Evolutionary conservation across 2,329 filamentous ascomycete genomes (phyloP).

Genomic region (Plenodomus tracheiphilus): DNA sequence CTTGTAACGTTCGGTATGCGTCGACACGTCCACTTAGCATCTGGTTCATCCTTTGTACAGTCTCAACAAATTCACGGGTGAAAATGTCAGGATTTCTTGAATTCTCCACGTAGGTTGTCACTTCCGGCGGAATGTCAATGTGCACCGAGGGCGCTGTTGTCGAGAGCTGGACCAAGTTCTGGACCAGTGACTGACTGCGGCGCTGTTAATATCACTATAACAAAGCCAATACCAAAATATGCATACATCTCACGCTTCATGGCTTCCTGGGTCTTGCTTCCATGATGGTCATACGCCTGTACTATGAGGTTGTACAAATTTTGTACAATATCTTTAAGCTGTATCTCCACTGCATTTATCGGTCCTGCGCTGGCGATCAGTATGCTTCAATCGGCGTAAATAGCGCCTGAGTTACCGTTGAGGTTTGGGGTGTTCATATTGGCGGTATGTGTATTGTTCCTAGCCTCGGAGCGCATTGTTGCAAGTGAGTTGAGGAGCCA

Average conservation of each 20-base stretch:
- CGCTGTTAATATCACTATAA: slow-evolving; percentile 1
- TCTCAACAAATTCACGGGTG: slow-evolving; percentile 67
- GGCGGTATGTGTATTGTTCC: background rate
- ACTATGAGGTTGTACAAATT: slow-evolving; percentile 63
- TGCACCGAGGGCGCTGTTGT: slow-evolving; percentile 53
- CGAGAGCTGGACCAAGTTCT: slow-evolving; percentile 58
- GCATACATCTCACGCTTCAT: slow-evolving; percentile 61
- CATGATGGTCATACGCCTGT: slow-evolving; percentile 64
- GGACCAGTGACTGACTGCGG: slow-evolving; percentile 54
- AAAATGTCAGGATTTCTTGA: slow-evolving; percentile 69
- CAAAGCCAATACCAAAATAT: too few relatives aligned
- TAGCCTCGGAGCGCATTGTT: background rate
- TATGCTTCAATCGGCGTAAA: background rate
- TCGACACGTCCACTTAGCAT: slow-evolving; percentile 63
- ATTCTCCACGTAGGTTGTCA: slow-evolving; percentile 65
- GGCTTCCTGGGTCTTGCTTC: slow-evolving; percentile 58
- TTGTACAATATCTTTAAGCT: slow-evolving; percentile 64
- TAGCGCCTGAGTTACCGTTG: slow-evolving; percentile 4
- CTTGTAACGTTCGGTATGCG: slow-evolving; percentile 61
- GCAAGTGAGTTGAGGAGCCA: background rate
- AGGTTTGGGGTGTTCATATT: slow-evolving; percentile 12
- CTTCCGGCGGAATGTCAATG: slow-evolving; percentile 62
- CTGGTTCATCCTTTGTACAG: slow-evolving; percentile 65
- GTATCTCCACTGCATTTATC: slow-evolving; percentile 46
- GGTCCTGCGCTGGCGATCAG: slow-evolving; percentile 11